Conservation (phyloP, 306 rosid species). For the Gillenia trifoliata region DNA sequence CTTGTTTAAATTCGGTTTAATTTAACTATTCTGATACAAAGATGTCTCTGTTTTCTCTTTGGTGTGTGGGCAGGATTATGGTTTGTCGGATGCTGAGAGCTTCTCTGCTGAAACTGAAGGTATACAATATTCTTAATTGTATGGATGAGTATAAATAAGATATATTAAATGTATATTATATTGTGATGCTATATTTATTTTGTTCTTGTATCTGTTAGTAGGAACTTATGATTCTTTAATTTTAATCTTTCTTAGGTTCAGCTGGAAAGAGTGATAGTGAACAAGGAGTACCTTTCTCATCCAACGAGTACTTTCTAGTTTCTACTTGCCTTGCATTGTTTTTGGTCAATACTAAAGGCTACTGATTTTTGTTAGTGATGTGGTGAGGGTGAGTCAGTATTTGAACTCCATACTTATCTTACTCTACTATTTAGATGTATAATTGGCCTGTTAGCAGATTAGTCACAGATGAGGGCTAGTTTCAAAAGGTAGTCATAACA, state of each 20-base stretch:
- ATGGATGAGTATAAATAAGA: neutral
- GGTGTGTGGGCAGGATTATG: slow-evolving; percentile 45
- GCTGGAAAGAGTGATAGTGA: slow-evolving; percentile 37
- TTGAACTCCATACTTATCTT: slow-evolving; percentile 7
- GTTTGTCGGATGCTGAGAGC: no score
- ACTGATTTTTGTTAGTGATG: slow-evolving; percentile 28
- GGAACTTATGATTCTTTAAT: slow-evolving; percentile 15
- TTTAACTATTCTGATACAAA: slow-evolving; percentile 12
- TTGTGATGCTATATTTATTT: neutral
- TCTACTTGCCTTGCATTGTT: slow-evolving; percentile 32
- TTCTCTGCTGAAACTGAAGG: slow-evolving; percentile 34
- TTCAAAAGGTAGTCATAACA: neutral
- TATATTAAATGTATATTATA: neutral
- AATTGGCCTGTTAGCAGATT: neutral
- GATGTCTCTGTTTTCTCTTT: slow-evolving; percentile 16
- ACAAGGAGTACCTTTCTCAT: slow-evolving; percentile 21
- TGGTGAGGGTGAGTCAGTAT: slow-evolving; percentile 16
- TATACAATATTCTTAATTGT: slow-evolving; percentile 9
- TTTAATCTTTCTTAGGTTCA: slow-evolving; percentile 37
- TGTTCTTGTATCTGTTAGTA: neutral
- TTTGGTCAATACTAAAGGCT: slow-evolving; percentile 28
- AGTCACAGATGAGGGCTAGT: neutral
- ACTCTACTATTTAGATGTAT: neutral
- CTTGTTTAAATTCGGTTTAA: neutral
- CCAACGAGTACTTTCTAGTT: slow-evolving; percentile 52